Conservation (phyloP, 768 basidiomycete species). For the Tylopilus rubrobrunneus region DNA sequence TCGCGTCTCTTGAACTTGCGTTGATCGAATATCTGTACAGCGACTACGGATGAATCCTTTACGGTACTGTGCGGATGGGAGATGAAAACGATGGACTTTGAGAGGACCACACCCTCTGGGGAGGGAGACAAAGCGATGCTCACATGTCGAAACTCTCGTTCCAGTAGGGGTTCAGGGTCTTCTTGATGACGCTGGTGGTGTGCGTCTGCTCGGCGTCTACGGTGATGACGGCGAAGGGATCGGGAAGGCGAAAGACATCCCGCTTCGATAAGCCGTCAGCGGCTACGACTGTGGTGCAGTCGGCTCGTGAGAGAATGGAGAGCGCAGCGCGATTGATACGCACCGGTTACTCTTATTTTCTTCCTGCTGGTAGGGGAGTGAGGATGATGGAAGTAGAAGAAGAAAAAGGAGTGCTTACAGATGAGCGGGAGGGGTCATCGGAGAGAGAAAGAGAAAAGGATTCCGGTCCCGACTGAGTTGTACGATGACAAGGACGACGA, state of each 20-base stretch:
- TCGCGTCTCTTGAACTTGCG: conserved; percentile 98
- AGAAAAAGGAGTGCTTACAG: conserved; percentile 20
- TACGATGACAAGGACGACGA: conserved; percentile 19
- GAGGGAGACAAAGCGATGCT: conserved; percentile 22
- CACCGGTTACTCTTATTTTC: conserved; percentile 79
- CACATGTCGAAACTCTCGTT: conserved; percentile 98
- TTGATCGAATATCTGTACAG: conserved; percentile 98
- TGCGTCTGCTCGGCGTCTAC: conserved; percentile 98
- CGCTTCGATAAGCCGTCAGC: conserved; percentile 92
- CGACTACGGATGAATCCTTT: conserved; percentile 96
- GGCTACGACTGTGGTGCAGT: conserved; percentile 70
- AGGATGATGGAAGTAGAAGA: neutral
- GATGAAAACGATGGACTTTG: conserved; percentile 4
- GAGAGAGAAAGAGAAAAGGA: neutral
- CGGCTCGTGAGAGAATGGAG: neutral
- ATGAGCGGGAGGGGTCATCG: conserved; percentile 27
- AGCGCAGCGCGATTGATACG: conserved; percentile 11
- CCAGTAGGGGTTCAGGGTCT: conserved; percentile 94
- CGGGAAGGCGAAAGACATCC: conserved; percentile 93
- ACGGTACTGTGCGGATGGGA: conserved; percentile 58
- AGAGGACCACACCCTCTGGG: neutral
- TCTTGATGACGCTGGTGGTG: conserved; percentile 96
- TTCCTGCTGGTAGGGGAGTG: conserved; percentile 41
- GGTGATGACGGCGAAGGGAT: conserved; percentile 97
- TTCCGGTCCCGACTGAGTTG: neutral